Base-by-base conservation (phyloP, 768 basidiomycete species). In the Leccinum longicurvipes region DNA sequence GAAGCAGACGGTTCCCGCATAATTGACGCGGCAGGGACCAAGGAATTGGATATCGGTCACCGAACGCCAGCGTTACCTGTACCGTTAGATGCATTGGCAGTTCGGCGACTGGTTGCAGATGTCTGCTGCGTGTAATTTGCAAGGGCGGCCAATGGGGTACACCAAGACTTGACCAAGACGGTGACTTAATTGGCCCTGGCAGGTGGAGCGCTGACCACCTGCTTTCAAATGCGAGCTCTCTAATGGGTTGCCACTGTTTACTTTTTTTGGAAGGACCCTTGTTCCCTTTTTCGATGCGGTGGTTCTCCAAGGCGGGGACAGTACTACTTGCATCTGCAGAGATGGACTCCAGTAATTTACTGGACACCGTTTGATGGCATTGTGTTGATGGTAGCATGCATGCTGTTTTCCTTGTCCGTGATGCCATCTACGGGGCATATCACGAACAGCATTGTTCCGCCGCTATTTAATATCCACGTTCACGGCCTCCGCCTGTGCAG, bases 401-500 rank as follows among this genome's bases (percentile, higher is more conserved):
- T 15, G 34, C 29, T 17, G 28, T 24, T n/a, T 24, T n/a, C 23
- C 50, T 47, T 48, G 29, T 41, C 50, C 44, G 28, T 44, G 31
- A 4, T 54, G 21, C 17, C 7, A 28, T 42, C 28, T 52, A 51
- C 42, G 25, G 45, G 34, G 47, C 32, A 48, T 7, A 27, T 47
- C 24, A 49, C 47, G 19, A 41, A 19, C 10, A 10, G 19, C n/a
- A 41, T 19, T 10, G 39, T 41, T 41, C n/a, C 39, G n/a, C 19
- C 39, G 39, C 39, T 41, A 19, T 41, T n/a, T n/a, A n/a, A n/a
- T 19, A 11, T 19, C n/a, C 39, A 11, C 19, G 39, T 11, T 58
- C 23, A 72, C 52, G 42, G 21, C 47, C 58, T 68, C 68, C 66
- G 64, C 52, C 51, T 55, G 47, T 59, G 57, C 34, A 72, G 50